Evolutionary conservation across 371 early-diverging fungal species (phyloP).

Genomic region (Rhizopus arrhizus): DNA sequence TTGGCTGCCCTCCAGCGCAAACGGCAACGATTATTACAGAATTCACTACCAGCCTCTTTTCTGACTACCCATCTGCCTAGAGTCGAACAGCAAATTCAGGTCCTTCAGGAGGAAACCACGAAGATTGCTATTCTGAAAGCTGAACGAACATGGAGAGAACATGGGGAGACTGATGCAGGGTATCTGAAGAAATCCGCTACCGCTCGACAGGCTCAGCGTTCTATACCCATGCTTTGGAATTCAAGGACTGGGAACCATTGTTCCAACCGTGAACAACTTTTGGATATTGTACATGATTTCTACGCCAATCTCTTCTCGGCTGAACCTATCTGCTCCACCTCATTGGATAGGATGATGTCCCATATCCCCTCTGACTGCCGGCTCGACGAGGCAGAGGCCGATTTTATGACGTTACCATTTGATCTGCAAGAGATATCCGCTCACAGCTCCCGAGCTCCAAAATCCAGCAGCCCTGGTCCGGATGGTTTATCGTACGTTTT

Average conservation of each 20-base stretch:
- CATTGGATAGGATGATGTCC: background rate
- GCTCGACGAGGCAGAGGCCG: no score
- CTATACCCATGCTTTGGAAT: background rate
- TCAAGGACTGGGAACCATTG: background rate
- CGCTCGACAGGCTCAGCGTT: background rate
- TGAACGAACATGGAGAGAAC: constrained; percentile 5
- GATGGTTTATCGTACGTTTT: constrained; percentile 15
- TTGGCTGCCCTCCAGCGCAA: constrained; percentile 1
- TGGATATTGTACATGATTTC: constrained; percentile 5
- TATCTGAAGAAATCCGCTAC: constrained; percentile 2
- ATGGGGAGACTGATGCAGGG: constrained; percentile 3
- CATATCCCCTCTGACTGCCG: background rate
- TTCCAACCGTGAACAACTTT: background rate
- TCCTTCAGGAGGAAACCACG: background rate
- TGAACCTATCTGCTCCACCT: constrained; percentile 2
- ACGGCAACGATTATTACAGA: background rate
- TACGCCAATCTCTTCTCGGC: constrained; percentile 1
- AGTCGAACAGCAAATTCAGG: background rate
- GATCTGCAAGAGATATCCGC: background rate
- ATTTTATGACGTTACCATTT: background rate
- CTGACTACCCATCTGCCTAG: background rate
- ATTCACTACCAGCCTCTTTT: background rate
- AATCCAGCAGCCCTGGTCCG: constrained; percentile 13
- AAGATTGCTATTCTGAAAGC: background rate
- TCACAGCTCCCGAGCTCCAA: background rate